These are phyloP conservation scores for Sordariomycetes sp. DNA, from an alignment of 2,329 filamentous ascomycete genomes.

Conservation along the genomic window DNA sequence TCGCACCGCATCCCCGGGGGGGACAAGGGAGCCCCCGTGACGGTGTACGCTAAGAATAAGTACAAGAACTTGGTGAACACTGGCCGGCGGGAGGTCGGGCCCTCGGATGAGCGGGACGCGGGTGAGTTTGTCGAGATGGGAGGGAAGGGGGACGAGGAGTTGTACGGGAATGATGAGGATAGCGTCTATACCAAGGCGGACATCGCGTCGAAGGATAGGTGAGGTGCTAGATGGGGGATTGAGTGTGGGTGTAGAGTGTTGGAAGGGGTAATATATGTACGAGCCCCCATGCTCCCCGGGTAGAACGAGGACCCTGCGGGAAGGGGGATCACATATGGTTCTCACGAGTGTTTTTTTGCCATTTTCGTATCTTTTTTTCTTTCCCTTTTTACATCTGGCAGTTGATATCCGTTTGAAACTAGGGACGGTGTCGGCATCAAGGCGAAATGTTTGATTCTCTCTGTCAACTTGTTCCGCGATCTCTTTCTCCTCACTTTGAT, in stretches of 20 bases:
- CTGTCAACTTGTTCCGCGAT: background rate
- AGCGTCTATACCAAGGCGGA: slow-evolving; percentile 32
- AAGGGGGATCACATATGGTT: background rate
- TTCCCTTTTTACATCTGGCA: background rate
- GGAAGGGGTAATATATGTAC: background rate
- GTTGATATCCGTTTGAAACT: background rate
- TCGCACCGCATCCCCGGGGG: slow-evolving; percentile 39
- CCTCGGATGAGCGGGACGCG: slow-evolving; percentile 52
- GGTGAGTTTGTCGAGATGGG: slow-evolving; percentile 76
- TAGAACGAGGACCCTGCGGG: background rate
- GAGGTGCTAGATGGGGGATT: background rate
- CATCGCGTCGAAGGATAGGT: slow-evolving; percentile 4
- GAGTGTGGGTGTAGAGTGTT: background rate
- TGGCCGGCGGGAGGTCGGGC: slow-evolving; percentile 44
- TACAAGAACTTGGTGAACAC: slow-evolving; percentile 21
- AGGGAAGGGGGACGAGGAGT: slow-evolving; percentile 67
- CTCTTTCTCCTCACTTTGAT: background rate
- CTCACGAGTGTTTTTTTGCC: background rate
- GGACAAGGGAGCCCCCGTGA: slow-evolving; percentile 46
- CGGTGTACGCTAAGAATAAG: slow-evolving; percentile 63
- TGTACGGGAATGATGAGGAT: slow-evolving; percentile 53
- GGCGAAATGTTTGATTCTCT: background rate
- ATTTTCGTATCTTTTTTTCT: background rate
- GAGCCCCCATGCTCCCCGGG: background rate
- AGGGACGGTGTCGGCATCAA: background rate